Base-by-base conservation (phyloP, 768 basidiomycete genomes). In the Megacollybia marginata region DNA sequence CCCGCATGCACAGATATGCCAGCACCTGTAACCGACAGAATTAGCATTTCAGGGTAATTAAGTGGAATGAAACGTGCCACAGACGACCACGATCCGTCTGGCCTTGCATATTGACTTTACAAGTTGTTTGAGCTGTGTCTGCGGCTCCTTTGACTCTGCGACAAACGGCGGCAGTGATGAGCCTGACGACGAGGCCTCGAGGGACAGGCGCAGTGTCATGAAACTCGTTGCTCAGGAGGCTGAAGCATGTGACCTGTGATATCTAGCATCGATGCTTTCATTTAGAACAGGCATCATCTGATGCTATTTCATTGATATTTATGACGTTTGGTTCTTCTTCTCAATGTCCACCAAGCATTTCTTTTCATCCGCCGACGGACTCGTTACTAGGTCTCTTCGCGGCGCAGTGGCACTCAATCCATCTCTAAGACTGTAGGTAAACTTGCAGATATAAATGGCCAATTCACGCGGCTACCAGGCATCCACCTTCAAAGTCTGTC, bases 1-100 rank as follows among this genome's bases (percentile, higher is more conserved):
- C 89, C 88, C 44, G 89, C 87, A 35, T 82, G 78, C 10, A 91
- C 88, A 51, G 89, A 92, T 50, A 93, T 88, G 43, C 92, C 92
- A 52, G 92, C 92, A 53, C 91, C 92, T 90, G 50, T 47, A 35
- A 38, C 45, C 31, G 49, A 48, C 33, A 49, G 36, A 42, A 50
- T 20, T 38, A 38, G 33, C 47, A 20, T 1, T 47, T 47, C 23
- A 19, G 40, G 9, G 16, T 42, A 46, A 55, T 50, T 46, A 54
- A 48, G 40, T 16, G 13, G 13, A 13, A 46, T 19, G 20, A 34
- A 18, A 77, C 84, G 59, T 51, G 89, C 90, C 91, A 62, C 84
- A 89, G 49, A 93, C 79, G 56, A 92, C 83, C n/a, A 91, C 88
- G 59, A 93, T 76, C 47, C 87, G 77, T 64, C 78, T 85, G 8